These are phyloP conservation scores for Aureobasidium pullulans DNA, from an alignment of 2,329 filamentous ascomycete genomes.

Conservation along the genomic window DNA sequence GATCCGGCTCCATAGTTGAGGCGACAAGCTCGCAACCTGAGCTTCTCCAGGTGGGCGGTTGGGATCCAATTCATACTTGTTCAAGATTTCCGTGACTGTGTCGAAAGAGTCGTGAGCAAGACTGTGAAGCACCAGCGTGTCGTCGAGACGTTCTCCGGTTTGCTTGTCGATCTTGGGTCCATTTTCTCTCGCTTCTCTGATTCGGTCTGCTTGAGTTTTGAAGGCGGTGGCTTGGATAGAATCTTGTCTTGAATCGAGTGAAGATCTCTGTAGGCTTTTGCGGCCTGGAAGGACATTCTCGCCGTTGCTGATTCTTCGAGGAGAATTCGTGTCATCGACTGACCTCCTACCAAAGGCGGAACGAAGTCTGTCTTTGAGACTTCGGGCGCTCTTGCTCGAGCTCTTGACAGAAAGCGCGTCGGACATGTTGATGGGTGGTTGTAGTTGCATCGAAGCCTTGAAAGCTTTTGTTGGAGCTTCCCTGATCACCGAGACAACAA, in stretches of 20 bases:
- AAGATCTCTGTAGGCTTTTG: slow-evolving; percentile 1
- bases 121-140: slow-evolving; percentile 32
- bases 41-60: slow-evolving; percentile 25
- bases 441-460: background rate
- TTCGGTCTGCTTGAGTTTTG: slow-evolving; percentile 9
- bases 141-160: slow-evolving; percentile 22
- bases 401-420: slow-evolving; percentile 1
- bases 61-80: slow-evolving; percentile 14
- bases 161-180: slow-evolving; percentile 15
- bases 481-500: background rate
- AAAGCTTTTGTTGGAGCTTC: background rate
- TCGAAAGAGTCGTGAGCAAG: slow-evolving; percentile 31
- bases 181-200: background rate
- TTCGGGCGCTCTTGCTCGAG: background rate
- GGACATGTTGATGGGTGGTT: slow-evolving; percentile 8
- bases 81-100: slow-evolving; percentile 23
- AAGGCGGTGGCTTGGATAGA: background rate
- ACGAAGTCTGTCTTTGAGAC: background rate
- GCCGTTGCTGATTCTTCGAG: background rate
- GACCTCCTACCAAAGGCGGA: slow-evolving; percentile 1
- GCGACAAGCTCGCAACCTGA: slow-evolving; percentile 39
- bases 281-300: background rate
- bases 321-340: background rate
- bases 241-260: slow-evolving; percentile 1
- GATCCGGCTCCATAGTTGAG: slow-evolving; percentile 40